Evolutionary conservation across 164 flowering plant species (phyloP).

Genomic region (Umbellularia californica): DNA sequence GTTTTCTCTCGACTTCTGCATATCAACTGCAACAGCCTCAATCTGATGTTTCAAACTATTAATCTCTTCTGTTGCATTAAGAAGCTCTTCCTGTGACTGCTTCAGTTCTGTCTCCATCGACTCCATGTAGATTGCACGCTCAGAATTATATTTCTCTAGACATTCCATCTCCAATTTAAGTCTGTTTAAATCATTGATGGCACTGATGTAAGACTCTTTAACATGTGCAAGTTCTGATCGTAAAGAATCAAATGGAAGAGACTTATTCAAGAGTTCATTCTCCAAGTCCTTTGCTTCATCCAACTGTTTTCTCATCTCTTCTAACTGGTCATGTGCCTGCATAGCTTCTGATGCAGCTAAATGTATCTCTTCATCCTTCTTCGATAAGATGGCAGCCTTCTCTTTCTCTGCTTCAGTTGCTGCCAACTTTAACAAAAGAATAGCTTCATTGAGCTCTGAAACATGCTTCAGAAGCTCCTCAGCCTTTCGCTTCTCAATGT

Average conservation of each 20-base stretch:
- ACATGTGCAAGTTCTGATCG: slow-evolving; percentile 31
- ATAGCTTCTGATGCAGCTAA: slow-evolving; percentile 10
- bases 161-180: slow-evolving; percentile 22
- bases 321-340: slow-evolving; percentile 27
- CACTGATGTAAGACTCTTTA: slow-evolving; percentile 31
- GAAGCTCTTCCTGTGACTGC: slow-evolving; percentile 24
- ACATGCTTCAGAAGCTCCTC: slow-evolving; percentile 34
- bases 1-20: slow-evolving; percentile 20
- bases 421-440: slow-evolving; percentile 22
- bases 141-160: slow-evolving; percentile 19
- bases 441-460: slow-evolving; percentile 37
- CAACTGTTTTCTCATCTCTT: slow-evolving; percentile 22
- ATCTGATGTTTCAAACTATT: slow-evolving; percentile 18
- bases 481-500: slow-evolving; percentile 29
- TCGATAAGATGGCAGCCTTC: slow-evolving; percentile 20
- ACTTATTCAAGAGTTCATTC: slow-evolving; percentile 30
- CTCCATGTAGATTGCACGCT: slow-evolving; percentile 21
- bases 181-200: slow-evolving; percentile 14
- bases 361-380: slow-evolving; percentile 33
- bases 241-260: slow-evolving; percentile 25
- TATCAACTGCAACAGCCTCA: slow-evolving; percentile 21
- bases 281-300: slow-evolving; percentile 30
- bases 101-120: slow-evolving; percentile 31
- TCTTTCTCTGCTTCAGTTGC: slow-evolving; percentile 35
- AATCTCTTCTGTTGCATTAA: slow-evolving; percentile 26